A percentile compares a stretch with the other conserved stretches of the same genome.
phyloP scores from a whole-genome alignment of 768 basidiomycete species.

The Aureoboletus auriporus region DNA sequence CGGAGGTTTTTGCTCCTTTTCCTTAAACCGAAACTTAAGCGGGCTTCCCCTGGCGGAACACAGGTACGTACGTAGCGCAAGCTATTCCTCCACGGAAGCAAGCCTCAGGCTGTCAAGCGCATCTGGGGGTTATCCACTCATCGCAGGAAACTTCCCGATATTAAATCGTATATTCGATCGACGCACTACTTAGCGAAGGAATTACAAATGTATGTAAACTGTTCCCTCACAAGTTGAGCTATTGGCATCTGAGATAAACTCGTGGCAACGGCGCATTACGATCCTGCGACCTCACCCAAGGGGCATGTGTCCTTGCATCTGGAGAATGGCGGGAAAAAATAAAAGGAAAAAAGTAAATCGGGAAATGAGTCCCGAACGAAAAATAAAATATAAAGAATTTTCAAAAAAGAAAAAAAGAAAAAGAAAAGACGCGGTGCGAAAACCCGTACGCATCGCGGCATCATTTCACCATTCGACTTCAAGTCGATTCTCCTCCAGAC shows the following conservation, averaged over 20 bases:
- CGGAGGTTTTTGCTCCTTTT: background rate
- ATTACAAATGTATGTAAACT: conserved; percentile 1
- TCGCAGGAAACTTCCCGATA: conserved; percentile 15
- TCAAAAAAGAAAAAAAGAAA: background rate
- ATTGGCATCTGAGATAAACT: conserved; percentile 26
- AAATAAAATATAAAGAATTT: background rate
- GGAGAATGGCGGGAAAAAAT: conserved; percentile 5
- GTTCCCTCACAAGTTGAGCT: conserved; percentile 12
- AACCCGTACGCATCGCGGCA: conserved; percentile 13
- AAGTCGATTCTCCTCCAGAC: conserved; percentile 2
- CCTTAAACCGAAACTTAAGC: conserved; percentile 1
- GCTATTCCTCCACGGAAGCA: conserved; percentile 8
- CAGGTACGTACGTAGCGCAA: conserved; percentile 9
- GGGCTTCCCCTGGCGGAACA: conserved; percentile 7
- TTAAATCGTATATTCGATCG: conserved; percentile 26
- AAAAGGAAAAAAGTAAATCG: conserved; percentile 6
- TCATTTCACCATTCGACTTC: conserved; percentile 16
- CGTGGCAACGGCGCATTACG: conserved; percentile 23
- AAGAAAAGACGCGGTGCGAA: conserved; percentile 21
- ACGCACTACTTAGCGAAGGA: conserved; percentile 7
- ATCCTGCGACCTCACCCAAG: conserved; percentile 23
- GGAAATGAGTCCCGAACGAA: background rate
- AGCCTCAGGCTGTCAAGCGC: background rate
- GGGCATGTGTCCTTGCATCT: conserved; percentile 21
- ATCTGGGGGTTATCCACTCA: conserved; percentile 4